Evolutionary conservation across 257 asterid species (phyloP).

Genomic region (Solanum raphanifolium): DNA sequence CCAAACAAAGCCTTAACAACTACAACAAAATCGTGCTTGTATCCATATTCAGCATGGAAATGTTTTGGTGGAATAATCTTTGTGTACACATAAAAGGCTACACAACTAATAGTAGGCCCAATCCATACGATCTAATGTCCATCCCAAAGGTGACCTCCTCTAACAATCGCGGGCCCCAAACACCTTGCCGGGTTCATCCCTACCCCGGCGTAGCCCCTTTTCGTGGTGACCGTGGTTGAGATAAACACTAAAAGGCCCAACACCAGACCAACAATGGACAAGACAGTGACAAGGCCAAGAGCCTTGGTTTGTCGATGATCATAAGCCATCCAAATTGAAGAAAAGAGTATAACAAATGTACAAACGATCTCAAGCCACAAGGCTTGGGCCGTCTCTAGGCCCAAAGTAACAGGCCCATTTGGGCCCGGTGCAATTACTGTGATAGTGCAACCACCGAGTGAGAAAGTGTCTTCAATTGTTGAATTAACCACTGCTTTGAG

Average conservation of each 20-base stretch:
- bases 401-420: conserved; percentile 27
- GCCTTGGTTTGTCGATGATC: conserved; percentile 50
- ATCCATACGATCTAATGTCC: conserved; percentile 79
- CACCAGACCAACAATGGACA: conserved; percentile 38
- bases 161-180: conserved; percentile 53
- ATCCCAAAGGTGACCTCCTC: conserved; percentile 71
- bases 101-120: conserved; percentile 51
- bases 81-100: conserved; percentile 50
- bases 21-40: conserved; percentile 45
- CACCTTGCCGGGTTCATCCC: conserved; percentile 77
- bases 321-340: conserved; percentile 71
- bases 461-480: conserved; percentile 11
- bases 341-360: conserved; percentile 40
- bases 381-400: conserved; percentile 50
- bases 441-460: conserved; percentile 68
- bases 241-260: conserved; percentile 51
- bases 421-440: conserved; percentile 42
- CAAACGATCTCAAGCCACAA: conserved; percentile 62
- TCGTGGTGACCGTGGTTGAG: conserved; percentile 43
- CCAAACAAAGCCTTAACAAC: conserved; percentile 31
- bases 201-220: conserved; percentile 56
- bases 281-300: conserved; percentile 32
- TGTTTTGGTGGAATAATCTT: conserved; percentile 61
- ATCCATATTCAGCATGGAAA: conserved; percentile 28
- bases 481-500: too few relatives aligned